Evolutionary conservation across 306 rosid species (phyloP).

Genomic region (Amphicarpaea edgeworthii): DNA sequence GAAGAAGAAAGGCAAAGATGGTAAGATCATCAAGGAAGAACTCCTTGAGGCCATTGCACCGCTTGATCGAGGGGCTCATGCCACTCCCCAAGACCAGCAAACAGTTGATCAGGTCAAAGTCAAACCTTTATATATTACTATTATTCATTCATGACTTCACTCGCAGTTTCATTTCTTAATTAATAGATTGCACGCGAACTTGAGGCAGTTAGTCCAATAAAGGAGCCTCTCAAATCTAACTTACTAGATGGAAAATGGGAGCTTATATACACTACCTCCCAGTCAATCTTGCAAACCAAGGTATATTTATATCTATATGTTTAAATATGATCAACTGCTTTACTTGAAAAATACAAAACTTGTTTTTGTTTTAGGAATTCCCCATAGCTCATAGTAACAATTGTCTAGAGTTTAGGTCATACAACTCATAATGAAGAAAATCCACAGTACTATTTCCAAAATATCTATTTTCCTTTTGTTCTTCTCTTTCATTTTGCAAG

Average conservation of each 20-base stretch:
- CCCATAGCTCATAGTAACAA: too few species aligned
- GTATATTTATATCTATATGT: too few species aligned
- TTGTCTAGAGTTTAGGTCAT: too few species aligned
- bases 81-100: slow-evolving; percentile 75
- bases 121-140: too few species aligned
- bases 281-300: slow-evolving; percentile 75
- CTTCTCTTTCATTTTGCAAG: not conserved
- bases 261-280: slow-evolving; percentile 90
- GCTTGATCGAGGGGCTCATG: slow-evolving; percentile 92
- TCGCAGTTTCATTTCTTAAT: slow-evolving; percentile 48
- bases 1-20: slow-evolving; percentile 67
- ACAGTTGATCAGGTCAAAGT: slow-evolving; percentile 59
- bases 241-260: slow-evolving; percentile 94
- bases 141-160: not conserved
- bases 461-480: not conserved
- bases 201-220: slow-evolving; percentile 81
- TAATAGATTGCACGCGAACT: slow-evolving; percentile 86
- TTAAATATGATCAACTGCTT: too few species aligned
- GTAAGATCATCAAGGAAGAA: slow-evolving; percentile 67
- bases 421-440: not conserved
- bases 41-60: slow-evolving; percentile 77
- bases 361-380: too few species aligned
- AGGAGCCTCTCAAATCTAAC: slow-evolving; percentile 80
- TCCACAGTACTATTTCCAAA: not conserved
- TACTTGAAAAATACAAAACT: too few species aligned